Conservation (phyloP, 148 eudicot species). For the Selenicereus undatus region DNA sequence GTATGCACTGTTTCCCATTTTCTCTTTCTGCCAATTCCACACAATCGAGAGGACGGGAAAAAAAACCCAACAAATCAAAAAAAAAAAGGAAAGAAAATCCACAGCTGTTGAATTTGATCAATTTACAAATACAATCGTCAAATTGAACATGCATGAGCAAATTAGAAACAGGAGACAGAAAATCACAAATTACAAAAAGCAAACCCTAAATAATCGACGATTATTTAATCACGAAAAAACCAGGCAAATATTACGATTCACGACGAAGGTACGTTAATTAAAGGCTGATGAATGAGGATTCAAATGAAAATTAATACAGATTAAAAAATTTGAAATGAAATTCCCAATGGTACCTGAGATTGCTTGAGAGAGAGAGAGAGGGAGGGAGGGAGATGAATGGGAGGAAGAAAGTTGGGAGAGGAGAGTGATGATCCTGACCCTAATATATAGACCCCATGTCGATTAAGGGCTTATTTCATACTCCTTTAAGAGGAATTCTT, state of each 20-base stretch:
- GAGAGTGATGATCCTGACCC: not conserved
- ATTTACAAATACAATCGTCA: not conserved
- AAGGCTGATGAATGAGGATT: too few species aligned
- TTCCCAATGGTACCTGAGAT: not conserved
- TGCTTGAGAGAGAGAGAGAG: not conserved
- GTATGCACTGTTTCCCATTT: slow-evolving; percentile 41
- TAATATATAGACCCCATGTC: not conserved
- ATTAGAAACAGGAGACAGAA: not conserved
- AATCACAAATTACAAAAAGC: too few species aligned
- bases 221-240: too few species aligned
- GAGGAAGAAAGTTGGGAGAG: not conserved
- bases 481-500: too few species aligned
- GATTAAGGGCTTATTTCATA: not conserved
- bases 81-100: not conserved
- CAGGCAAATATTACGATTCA: not conserved
- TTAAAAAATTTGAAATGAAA: too few species aligned
- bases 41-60: not conserved
- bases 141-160: not conserved
- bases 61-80: not conserved
- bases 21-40: slow-evolving; percentile 29
- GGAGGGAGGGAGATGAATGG: not conserved
- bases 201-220: not conserved
- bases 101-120: not conserved
- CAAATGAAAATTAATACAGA: too few species aligned
- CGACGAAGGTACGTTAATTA: not conserved